These are phyloP conservation scores for Delonix regia DNA, from an alignment of 306 rosid genomes.

Conservation along the genomic window DNA sequence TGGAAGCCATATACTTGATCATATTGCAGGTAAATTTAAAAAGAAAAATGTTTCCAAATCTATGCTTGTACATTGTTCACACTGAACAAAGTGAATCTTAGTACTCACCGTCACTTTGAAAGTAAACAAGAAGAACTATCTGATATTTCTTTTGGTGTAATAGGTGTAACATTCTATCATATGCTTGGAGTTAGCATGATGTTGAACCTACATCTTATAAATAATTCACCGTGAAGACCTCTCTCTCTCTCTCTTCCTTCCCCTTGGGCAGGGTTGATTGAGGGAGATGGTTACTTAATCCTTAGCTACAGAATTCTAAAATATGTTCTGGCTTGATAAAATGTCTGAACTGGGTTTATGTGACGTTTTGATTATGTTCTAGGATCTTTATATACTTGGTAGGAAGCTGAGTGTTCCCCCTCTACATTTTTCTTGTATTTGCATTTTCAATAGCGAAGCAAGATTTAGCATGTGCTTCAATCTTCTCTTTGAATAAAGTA, in stretches of 20 bases:
- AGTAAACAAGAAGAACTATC: background rate
- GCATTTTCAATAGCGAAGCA: background rate
- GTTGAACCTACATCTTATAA: background rate
- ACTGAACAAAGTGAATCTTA: background rate
- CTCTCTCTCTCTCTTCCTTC: background rate
- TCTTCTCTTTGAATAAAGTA: background rate
- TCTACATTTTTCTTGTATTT: conserved; percentile 1
- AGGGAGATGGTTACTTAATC: conserved; percentile 11
- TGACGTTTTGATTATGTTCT: background rate
- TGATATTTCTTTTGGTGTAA: background rate
- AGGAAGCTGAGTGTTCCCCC: background rate
- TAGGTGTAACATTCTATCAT: background rate
- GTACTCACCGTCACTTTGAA: background rate
- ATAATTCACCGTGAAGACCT: background rate
- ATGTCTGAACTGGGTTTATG: background rate
- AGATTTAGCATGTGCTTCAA: background rate
- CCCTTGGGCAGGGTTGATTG: conserved; percentile 10
- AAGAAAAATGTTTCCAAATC: background rate
- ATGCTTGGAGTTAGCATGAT: background rate
- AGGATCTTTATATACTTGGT: background rate
- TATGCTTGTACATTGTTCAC: background rate
- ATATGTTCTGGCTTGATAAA: background rate
- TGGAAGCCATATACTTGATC: conserved; percentile 93
- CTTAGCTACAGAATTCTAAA: background rate
- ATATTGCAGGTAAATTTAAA: conserved; percentile 62